These are phyloP conservation scores for Trichomonas gallinae DNA, from an alignment of 208 protist species.

Conservation along the genomic window DNA sequence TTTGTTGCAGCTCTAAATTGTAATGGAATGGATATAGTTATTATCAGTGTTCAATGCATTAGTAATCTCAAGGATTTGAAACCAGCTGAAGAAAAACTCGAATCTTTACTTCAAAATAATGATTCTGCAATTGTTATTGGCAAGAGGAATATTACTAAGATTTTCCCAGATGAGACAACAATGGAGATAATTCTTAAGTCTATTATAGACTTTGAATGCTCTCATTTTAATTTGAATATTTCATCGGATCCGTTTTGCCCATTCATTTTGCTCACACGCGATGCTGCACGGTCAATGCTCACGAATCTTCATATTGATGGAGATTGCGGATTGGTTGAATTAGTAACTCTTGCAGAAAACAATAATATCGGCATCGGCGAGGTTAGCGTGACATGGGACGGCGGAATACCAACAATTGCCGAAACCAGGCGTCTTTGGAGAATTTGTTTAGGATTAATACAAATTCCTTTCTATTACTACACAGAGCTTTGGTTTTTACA, in stretches of 20 bases:
- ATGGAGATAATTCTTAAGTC: neutral
- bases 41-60: neutral
- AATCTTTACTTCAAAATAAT: neutral
- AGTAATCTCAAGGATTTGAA: neutral
- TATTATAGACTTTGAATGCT: neutral
- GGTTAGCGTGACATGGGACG: no score
- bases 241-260: neutral
- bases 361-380: no score
- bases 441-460: no score
- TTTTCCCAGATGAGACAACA: neutral
- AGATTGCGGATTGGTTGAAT: neutral
- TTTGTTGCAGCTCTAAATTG: neutral
- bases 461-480: no score
- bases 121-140: neutral
- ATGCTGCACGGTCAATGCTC: neutral
- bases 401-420: no score
- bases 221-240: neutral
- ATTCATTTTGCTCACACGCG: neutral
- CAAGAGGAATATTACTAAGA: neutral
- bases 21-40: neutral
- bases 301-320: neutral
- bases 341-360: neutral
- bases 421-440: no score
- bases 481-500: no score
- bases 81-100: neutral